Percentiles rank a stretch among this genome's conserved stretches.
Evolutionary conservation across 2,329 filamentous ascomycete genomes (phyloP).

Genomic region (Fusarium solani-melongenae): DNA sequence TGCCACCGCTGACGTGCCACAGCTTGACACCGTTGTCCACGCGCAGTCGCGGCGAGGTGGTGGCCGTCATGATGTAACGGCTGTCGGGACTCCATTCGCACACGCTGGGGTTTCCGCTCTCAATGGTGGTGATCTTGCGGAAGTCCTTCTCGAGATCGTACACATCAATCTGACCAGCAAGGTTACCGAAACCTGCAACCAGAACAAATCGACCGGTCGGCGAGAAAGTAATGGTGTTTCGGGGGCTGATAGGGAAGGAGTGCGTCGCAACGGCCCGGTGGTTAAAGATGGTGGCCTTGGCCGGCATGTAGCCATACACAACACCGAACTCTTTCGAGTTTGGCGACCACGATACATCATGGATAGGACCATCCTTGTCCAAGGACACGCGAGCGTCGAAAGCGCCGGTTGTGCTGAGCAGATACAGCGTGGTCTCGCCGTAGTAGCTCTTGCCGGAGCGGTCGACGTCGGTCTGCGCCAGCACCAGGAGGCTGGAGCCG

Average conservation of each 20-base stretch:
- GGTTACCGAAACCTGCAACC: constrained; percentile 95
- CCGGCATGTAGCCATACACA: constrained; percentile 98
- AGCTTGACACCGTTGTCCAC: constrained; percentile 97
- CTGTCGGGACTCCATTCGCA: constrained; percentile 98
- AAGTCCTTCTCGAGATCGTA: constrained; percentile 97
- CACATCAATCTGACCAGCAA: constrained; percentile 97
- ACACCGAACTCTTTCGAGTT: constrained; percentile 98
- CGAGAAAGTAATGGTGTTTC: constrained; percentile 96
- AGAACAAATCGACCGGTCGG: constrained; percentile 92
- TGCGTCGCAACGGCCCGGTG: constrained; percentile 84
- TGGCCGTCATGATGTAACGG: constrained; percentile 96
- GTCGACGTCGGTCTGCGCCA: constrained; percentile 97
- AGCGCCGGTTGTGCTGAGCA: constrained; percentile 89
- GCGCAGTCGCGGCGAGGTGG: constrained; percentile 91
- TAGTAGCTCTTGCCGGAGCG: constrained; percentile 99
- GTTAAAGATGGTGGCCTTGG: constrained; percentile 98
- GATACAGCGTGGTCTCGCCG: constrained; percentile 95
- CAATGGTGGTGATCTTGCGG: constrained; percentile 90
- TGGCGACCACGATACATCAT: constrained; percentile 98
- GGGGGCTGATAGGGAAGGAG: constrained; percentile 85
- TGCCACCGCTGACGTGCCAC: constrained; percentile 87
- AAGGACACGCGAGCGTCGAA: constrained; percentile 93
- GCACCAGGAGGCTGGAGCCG: constrained; percentile 90
- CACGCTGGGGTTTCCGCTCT: constrained; percentile 94
- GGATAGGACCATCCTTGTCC: constrained; percentile 97